These are phyloP conservation scores for Eucalyptus dawsonii DNA, from an alignment of 345 rosid species.

Conservation along the genomic window DNA sequence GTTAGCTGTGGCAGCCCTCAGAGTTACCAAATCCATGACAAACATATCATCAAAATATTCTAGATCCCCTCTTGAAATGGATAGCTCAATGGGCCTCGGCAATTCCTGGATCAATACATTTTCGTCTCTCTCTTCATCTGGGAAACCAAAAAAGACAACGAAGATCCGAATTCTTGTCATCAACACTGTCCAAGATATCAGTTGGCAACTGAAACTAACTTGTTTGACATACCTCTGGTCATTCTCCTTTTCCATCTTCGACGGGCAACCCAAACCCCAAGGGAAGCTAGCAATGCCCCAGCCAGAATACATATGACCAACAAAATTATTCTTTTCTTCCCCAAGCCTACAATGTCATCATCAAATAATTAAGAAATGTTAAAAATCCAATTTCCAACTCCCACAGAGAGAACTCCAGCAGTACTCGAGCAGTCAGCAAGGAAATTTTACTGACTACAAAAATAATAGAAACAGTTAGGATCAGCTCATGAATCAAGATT, in stretches of 20 bases:
- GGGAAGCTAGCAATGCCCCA: not conserved
- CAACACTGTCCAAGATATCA: not conserved
- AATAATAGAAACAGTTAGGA: too few relatives aligned
- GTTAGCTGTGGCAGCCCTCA: constrained; percentile 7
- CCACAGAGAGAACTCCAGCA: too few relatives aligned
- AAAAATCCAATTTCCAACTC: too few relatives aligned
- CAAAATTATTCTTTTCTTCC: not conserved
- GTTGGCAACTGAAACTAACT: not conserved
- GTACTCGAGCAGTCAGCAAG: too few relatives aligned
- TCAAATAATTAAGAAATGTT: too few relatives aligned
- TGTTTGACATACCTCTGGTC: not conserved
- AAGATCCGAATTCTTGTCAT: not conserved
- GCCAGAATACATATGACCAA: not conserved
- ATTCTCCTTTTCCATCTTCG: not conserved
- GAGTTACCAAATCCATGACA: not conserved
- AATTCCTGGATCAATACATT: not conserved
- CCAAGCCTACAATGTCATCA: too few relatives aligned
- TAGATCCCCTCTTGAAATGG: not conserved
- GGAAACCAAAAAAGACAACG: not conserved
- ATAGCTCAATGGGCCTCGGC: not conserved
- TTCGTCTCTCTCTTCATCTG: not conserved
- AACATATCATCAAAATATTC: not conserved
- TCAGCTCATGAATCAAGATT: too few relatives aligned
- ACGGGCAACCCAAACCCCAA: not conserved
- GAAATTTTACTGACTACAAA: too few relatives aligned